Evolutionary conservation across 768 basidiomycete species (phyloP), one percentile per base, ranked within the genome.

Genomic region (Leccinum disarticulatum): DNA sequence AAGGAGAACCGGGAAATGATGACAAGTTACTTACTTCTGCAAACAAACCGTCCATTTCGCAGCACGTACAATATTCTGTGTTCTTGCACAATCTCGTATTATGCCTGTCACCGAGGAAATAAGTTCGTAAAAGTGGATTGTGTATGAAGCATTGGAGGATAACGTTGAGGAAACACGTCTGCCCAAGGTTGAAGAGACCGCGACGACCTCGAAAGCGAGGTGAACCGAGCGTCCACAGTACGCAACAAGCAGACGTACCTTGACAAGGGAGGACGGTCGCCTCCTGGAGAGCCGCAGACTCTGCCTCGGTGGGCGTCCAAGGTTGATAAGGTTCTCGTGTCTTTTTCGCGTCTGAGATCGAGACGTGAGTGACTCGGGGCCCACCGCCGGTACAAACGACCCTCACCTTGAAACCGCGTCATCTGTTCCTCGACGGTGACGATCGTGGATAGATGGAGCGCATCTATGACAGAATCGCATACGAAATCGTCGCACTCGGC

Each of bases 81-180:
- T 75, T 71, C 67, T 85, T 89, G 72, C 93, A 94, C 50, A 84
- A 74, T 61, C 75, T 80, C 65, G 74, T 80, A 68, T 95, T 93
- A 70, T 98, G 96, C 70, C 87, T 90, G 73, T 98, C 96, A 58
- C 88, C 83, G 27, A 98, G 85, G 68, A 94, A 98, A 71, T 90
- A 92, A 65, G 92, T 90, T 35, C 93, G 84, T 5, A 98, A 77
- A 5, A 96, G 79, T 0, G 96, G 95, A 66, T 97, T 98, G 74
- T 93, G 90, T 8, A 91, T 79, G 66, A 98, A 87, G 13, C 84
- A 85, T 73, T 98, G 96, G 11, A 98, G 81, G 22, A 97, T 86
- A 54, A 89, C 93, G 63, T 93, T 96, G 66, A 98, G 81, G 76
- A 94, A 98, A 69, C 96, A 98, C 0, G 95, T 98, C 71, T 94